Base-by-base conservation (phyloP, 331 rosid species). In the Malus hybrid region DNA sequence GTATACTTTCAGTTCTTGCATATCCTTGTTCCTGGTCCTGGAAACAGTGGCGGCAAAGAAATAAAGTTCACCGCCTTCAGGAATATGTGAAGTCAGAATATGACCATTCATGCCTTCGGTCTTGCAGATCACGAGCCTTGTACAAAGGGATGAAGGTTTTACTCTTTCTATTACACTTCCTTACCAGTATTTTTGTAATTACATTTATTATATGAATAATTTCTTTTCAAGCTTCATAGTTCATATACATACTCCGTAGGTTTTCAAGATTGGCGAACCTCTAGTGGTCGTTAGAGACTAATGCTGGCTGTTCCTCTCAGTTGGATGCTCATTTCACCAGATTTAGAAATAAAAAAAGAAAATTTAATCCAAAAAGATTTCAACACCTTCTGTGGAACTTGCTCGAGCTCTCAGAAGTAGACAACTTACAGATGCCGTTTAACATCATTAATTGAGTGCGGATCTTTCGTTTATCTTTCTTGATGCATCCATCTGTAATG, bases 21-120 rank as follows among this genome's bases (percentile, higher is more conserved):
- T 93, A 90, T 88, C 98, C 98, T 76, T 93, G 98, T 83, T 97
- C 98, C 75, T 93, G 98, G 98, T 88, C 98, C 78, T 93, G 98
- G 98, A 93, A 90, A 87, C 96, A 90, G 85, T 93, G 98, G 97
- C 88, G 98, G 7, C 90, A 88, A 60, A 85, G 94, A 84, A 87
- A 83, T 71, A 93, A 93, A 86, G 83, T 93, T 33, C 89, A 90
- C 64, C 96, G 90, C 77, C 96, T 93, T 83, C 96, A 93, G 85
- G 98, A 93, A 81, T 93, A 83, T 78, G 98, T 93, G 32, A 93
- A 91, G 82, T 93, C 98, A 71, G 92, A 91, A 82, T 93, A 93
- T 79, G 98, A 93, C 69, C 98, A 93, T 86, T 91, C 98, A 39
- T 93, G 98, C 80, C 89, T 93, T 72, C 93, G 96, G 76, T 93